These are phyloP conservation scores for Neurospora sp. DNA, from an alignment of 495 filamentous ascomycete species.

Conservation along the genomic window DNA sequence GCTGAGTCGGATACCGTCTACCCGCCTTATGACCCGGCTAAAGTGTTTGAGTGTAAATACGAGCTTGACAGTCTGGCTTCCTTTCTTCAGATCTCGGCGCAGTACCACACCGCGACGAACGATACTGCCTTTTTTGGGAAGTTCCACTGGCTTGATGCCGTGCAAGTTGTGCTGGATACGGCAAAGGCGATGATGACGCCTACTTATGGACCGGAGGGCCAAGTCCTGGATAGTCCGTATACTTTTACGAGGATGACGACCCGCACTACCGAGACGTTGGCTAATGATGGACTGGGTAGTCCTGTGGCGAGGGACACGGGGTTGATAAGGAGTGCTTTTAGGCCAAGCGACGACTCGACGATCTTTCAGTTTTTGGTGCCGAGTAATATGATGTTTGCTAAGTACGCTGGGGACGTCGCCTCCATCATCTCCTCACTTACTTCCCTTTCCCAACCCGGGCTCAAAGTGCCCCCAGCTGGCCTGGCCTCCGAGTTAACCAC, in stretches of 20 bases:
- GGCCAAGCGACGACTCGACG: conserved; percentile 52
- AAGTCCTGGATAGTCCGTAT: conserved; percentile 43
- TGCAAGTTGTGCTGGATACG: conserved; percentile 39
- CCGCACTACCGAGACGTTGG: conserved; percentile 48
- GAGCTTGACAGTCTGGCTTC: conserved; percentile 60
- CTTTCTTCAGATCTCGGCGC: conserved; percentile 47
- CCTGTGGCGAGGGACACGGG: conserved; percentile 49
- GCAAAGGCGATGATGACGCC: conserved; percentile 42
- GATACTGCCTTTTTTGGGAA: conserved; percentile 48
- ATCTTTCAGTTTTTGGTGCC: conserved; percentile 53
- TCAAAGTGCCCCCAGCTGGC: too few relatives aligned
- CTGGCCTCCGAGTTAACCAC: conserved; percentile 42
- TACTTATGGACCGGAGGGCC: conserved; percentile 47
- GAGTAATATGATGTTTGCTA: conserved; percentile 60
- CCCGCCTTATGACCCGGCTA: conserved; percentile 7
- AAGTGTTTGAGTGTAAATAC: conserved; percentile 48
- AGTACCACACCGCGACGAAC: conserved; percentile 51
- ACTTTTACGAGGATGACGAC: conserved; percentile 45
- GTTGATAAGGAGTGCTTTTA: conserved; percentile 51
- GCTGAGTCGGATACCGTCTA: conserved; percentile 12
- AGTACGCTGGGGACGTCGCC: conserved; percentile 38
- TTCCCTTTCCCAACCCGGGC: too few relatives aligned
- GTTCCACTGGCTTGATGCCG: conserved; percentile 42
- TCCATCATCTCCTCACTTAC: too few relatives aligned
- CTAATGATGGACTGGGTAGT: conserved; percentile 48